A percentile compares a stretch with the other conserved stretches of the same genome.
These are phyloP conservation scores for Aspergillus hancockii DNA, from an alignment of 495 filamentous ascomycete species.

Conservation along the genomic window DNA sequence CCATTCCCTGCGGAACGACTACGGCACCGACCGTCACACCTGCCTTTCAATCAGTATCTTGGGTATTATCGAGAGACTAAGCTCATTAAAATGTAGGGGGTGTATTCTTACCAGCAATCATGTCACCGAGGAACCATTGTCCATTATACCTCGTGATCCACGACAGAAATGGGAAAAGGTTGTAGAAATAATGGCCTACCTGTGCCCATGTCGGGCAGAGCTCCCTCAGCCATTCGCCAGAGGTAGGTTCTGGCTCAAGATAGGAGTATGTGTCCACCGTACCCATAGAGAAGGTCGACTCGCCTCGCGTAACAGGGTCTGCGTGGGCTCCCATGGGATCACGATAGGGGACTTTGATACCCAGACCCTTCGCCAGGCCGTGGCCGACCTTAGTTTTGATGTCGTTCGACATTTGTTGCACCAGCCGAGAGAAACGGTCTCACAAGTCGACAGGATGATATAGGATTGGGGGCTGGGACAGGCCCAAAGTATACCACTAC, in stretches of 20 bases:
- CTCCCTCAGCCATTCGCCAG: slow-evolving; percentile 67
- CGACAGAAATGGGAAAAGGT: slow-evolving; percentile 80
- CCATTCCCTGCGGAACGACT: slow-evolving; percentile 97
- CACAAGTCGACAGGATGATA: slow-evolving; percentile 6
- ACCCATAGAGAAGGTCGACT: slow-evolving; percentile 75
- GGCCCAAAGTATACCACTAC: not conserved
- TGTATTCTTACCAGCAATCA: slow-evolving; percentile 76
- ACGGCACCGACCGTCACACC: slow-evolving; percentile 94
- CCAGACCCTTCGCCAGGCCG: slow-evolving; percentile 73
- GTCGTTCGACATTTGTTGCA: slow-evolving; percentile 40
- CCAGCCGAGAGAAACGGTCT: slow-evolving; percentile 11
- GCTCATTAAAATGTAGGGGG: slow-evolving; percentile 13
- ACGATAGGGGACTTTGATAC: slow-evolving; percentile 77
- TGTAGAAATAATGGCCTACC: slow-evolving; percentile 58
- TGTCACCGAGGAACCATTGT: slow-evolving; percentile 84
- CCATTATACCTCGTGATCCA: slow-evolving; percentile 91
- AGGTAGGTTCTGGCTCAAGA: slow-evolving; percentile 78
- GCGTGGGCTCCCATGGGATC: slow-evolving; percentile 51
- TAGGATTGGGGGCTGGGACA: not conserved
- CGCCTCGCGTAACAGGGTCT: slow-evolving; percentile 65
- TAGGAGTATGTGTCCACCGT: slow-evolving; percentile 78
- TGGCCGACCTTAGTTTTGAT: slow-evolving; percentile 62
- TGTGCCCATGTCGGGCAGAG: slow-evolving; percentile 58
- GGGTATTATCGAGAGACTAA: too few species aligned
- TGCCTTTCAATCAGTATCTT: slow-evolving; percentile 29